Base-by-base conservation (phyloP, 164 flowering plant species). In the Echeveria elegans region DNA sequence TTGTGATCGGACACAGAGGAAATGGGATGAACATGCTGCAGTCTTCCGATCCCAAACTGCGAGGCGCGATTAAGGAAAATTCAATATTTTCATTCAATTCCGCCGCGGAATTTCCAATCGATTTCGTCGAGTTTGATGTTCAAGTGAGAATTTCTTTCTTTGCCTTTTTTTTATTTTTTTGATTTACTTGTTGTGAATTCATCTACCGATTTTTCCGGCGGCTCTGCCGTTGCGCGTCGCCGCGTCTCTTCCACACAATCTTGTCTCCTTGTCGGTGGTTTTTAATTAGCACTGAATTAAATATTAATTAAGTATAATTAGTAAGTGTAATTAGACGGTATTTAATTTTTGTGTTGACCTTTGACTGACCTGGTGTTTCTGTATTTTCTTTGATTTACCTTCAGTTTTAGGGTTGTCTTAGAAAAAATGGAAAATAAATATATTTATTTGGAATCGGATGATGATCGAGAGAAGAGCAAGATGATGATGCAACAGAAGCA, bases 81-180 rank as follows among this genome's bases (percentile, higher is more conserved):
- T 74, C 83, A 7, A 69, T 82, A 31, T n/a, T 36, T 10, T 80
- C 85, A 36, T 82, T 82, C 70, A 82, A 80, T 48, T 18, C 74
- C n/a, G 83, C 85, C 56, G 74, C 78, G n/a, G 61, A 65, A 15
- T 77, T 69, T 48, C 77, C 77, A 26, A 48, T 80, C 53, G 82
- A 82, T 70, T 82, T 71, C 71, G 29, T 82, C 66, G 85, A 82
- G 52, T 82, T 82, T 59, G 85, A 82, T 62, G 85, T 82, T 63
- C 85, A 82, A 83, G 85, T 82, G 21, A 26, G 31, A 23, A 19
- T 11, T 41, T 12, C 4, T 73, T 29, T 26, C 16, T 23, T 47
- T 59, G 23, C n/a, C n/a, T n/a, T n/a, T 36, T 47, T 61, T 40
- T 19, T 0, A 14, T 63, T 63, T 43, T 21, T 19, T 36, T 38